Percentiles rank a stretch among this genome's conserved stretches.
Evolutionary conservation across 805 yeast species (phyloP).

Genomic region (Wickerhamiella brachini): DNA sequence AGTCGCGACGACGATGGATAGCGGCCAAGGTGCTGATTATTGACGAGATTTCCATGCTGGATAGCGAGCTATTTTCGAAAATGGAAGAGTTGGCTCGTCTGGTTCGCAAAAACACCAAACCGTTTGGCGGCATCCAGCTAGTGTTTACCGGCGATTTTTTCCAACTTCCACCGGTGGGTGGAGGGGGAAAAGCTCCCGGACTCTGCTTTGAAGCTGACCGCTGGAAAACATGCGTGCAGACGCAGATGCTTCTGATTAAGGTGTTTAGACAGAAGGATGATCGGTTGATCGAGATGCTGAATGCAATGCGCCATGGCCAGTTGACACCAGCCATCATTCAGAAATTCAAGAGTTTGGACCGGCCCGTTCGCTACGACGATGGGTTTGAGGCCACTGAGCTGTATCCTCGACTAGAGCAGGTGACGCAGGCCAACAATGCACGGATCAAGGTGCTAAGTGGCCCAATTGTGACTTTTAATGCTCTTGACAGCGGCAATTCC

Average conservation of each 20-base stretch:
- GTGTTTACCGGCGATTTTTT: slow-evolving; percentile 87
- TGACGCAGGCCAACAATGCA: slow-evolving; percentile 53
- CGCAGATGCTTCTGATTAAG: slow-evolving; percentile 52
- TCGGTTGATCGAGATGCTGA: slow-evolving; percentile 63
- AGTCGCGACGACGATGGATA: slow-evolving; percentile 46
- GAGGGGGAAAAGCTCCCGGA: slow-evolving; percentile 15
- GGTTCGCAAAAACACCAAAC: slow-evolving; percentile 37
- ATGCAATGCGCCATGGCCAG: slow-evolving; percentile 63
- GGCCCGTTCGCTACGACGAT: slow-evolving; percentile 45
- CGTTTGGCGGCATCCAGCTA: slow-evolving; percentile 91
- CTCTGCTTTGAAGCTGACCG: slow-evolving; percentile 63
- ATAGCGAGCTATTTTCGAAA: slow-evolving; percentile 58
- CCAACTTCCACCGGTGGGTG: slow-evolving; percentile 80
- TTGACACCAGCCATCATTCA: slow-evolving; percentile 35
- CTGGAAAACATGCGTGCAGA: slow-evolving; percentile 54
- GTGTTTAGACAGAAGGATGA: slow-evolving; percentile 80
- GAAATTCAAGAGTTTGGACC: slow-evolving; percentile 37
- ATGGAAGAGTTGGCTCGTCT: slow-evolving; percentile 52
- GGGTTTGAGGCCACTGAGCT: slow-evolving; percentile 83
- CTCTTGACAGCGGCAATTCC: slow-evolving; percentile 30
- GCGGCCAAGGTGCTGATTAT: slow-evolving; percentile 56
- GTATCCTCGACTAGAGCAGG: slow-evolving; percentile 74
- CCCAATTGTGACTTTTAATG: slow-evolving; percentile 28
- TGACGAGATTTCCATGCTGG: slow-evolving; percentile 92
- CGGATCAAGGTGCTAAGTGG: slow-evolving; percentile 42